phyloP scores from a whole-genome alignment of 139 green algal genomes.

The Chlorella sp. region DNA sequence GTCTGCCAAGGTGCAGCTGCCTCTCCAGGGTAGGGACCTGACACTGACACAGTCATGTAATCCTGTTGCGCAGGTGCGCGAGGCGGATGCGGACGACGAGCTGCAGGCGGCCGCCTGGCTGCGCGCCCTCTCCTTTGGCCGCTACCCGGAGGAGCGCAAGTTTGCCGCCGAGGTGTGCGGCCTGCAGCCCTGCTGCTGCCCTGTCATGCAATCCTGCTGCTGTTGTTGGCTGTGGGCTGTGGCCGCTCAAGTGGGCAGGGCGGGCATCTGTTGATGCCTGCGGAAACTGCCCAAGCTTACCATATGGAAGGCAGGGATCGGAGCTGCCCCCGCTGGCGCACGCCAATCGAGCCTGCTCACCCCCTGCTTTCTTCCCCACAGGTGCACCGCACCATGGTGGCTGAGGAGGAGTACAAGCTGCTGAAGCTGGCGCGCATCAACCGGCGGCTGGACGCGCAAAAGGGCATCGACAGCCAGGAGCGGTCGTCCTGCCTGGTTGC shows the following conservation, averaged over 20 bases:
- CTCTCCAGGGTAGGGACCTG: too few species aligned
- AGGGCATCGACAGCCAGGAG: not conserved
- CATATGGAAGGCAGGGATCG: too few species aligned
- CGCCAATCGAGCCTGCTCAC: too few species aligned
- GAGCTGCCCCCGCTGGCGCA: too few species aligned
- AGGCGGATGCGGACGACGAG: slow-evolving; percentile 47
- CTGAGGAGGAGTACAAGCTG: slow-evolving; percentile 49
- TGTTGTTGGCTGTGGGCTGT: not conserved
- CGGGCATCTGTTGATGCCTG: too few species aligned
- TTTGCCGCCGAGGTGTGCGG: slow-evolving; percentile 61
- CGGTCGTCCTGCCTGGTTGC: slow-evolving; percentile 34
- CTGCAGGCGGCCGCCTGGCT: slow-evolving; percentile 45
- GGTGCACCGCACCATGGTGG: slow-evolving; percentile 59
- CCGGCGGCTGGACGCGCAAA: not conserved
- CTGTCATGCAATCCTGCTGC: not conserved
- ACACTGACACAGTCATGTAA: too few species aligned
- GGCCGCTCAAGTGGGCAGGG: too few species aligned
- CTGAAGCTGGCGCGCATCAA: slow-evolving; percentile 39
- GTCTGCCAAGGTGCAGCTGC: too few species aligned
- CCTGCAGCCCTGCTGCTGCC: not conserved
- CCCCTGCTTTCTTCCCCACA: too few species aligned
- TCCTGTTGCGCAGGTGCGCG: slow-evolving; percentile 12
- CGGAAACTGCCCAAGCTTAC: too few species aligned
- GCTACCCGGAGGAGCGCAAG: slow-evolving; percentile 58
- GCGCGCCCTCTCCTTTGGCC: slow-evolving; percentile 57